A percentile compares a stretch with the other conserved stretches of the same genome.
phyloP scores from a whole-genome alignment of 2,329 filamentous ascomycete species.

The Cladophialophora immunda region DNA sequence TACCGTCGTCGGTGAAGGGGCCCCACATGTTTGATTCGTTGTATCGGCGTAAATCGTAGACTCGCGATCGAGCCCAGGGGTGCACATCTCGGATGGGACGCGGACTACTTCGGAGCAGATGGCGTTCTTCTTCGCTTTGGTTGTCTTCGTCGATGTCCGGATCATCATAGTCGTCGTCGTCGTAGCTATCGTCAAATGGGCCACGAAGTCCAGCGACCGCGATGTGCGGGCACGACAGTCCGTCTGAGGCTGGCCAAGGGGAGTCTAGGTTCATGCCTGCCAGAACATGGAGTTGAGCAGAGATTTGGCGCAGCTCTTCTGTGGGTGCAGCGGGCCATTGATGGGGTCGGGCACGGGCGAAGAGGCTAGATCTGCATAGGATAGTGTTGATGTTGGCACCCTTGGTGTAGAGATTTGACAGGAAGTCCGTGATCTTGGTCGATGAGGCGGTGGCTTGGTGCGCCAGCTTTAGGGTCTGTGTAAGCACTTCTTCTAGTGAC shows the following conservation, averaged over 20 bases:
- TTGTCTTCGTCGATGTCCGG: neutral
- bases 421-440: constrained; percentile 55
- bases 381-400: constrained; percentile 64
- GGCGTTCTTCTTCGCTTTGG: constrained; percentile 2
- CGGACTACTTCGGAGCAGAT: neutral
- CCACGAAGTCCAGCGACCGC: neutral
- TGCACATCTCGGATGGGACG: constrained; percentile 49
- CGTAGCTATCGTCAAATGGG: constrained; percentile 4
- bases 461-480: constrained; percentile 50
- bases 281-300: constrained; percentile 75
- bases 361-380: constrained; percentile 71
- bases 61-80: constrained; percentile 71
- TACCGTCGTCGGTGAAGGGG: constrained; percentile 72
- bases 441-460: constrained; percentile 52
- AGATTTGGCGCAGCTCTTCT: constrained; percentile 65
- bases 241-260: constrained; percentile 27
- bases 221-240: constrained; percentile 19
- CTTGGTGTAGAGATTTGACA: constrained; percentile 53
- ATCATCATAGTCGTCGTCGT: constrained; percentile 10
- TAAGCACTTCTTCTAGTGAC: constrained; percentile 40
- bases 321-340: constrained; percentile 51
- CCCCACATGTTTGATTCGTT: constrained; percentile 71
- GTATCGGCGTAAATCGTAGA: constrained; percentile 78
- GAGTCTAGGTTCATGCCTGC: constrained; percentile 68
- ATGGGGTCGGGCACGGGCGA: constrained; percentile 61